Evolutionary conservation across 2,329 filamentous ascomycete genomes (phyloP).

Genomic region (Aspergillus calidoustus): DNA sequence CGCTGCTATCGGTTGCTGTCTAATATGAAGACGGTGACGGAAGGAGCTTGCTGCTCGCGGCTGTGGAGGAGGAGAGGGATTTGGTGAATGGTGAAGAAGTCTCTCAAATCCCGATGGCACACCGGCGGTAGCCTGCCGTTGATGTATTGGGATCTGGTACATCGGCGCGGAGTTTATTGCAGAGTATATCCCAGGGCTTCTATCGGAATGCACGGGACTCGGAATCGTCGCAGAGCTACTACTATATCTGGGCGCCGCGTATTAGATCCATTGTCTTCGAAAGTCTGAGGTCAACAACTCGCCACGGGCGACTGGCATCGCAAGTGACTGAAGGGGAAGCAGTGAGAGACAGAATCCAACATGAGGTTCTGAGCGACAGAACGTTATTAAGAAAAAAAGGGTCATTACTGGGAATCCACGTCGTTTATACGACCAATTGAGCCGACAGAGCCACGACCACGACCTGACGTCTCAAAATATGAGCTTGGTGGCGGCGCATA

Average conservation of each 20-base stretch:
- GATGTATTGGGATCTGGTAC: conserved; percentile 22
- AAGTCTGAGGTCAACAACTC: background rate
- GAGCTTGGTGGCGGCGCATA: conserved; percentile 20
- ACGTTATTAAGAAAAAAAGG: conserved; percentile 19
- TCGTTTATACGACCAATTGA: conserved; percentile 33
- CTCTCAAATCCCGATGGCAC: conserved; percentile 45
- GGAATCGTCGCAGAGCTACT: conserved; percentile 33
- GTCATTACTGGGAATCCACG: conserved; percentile 39
- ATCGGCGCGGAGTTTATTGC: conserved; percentile 18
- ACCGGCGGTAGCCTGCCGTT: conserved; percentile 28
- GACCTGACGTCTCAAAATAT: conserved; percentile 30
- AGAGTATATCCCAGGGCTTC: conserved; percentile 26
- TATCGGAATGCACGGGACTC: conserved; percentile 37
- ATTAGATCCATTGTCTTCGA: conserved; percentile 23
- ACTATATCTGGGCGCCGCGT: conserved; percentile 28
- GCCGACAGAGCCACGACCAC: conserved; percentile 30
- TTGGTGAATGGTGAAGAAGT: conserved; percentile 38
- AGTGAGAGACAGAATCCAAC: background rate
- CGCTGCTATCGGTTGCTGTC: conserved; percentile 52
- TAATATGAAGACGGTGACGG: conserved; percentile 48
- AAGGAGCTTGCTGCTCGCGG: conserved; percentile 27
- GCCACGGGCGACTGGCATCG: background rate
- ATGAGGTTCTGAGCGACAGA: background rate
- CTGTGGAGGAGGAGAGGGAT: conserved; percentile 29
- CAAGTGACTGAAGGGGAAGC: background rate